Evolutionary conservation across 2,329 filamentous ascomycete species (phyloP), one percentile per base, ranked within the genome.

Genomic region (Talaromyces albobiverticillius): DNA sequence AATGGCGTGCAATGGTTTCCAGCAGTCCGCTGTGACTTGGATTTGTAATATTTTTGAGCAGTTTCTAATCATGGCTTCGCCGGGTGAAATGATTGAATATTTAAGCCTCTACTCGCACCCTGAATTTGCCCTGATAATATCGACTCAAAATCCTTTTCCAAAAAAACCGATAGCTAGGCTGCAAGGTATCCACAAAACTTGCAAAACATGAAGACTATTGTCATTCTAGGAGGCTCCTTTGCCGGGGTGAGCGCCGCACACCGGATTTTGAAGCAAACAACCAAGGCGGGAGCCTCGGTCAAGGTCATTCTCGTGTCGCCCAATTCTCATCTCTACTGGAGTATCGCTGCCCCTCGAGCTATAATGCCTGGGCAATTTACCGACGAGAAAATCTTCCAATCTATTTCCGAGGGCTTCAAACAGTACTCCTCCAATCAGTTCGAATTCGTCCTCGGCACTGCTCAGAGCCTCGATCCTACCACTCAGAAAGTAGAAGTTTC

Each of bases 261-360:
- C 41, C 46, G 53, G 16, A 50, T 54, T 25, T 8, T 54, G 31
- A 54, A 54, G 16, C 53, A 54, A 41, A 31, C 46, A 10, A 31
- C 53, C 13, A 54, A 54, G 26, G 40, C 31, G 8, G 41, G 41
- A 5, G 14, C 25, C 5, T 36, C 40, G 10, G 40, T 51, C 23
- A 54, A 54, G 46, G 18, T 54, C 18, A 41, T 54, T 16, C 23
- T 54, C 14, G 46, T 54, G 4, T 50, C 53, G 3, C 53, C 53
- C 31, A 54, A 54, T 18, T 42, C 53, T 3, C 53, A 54, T 31
- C 14, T 54, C 2, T 54, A 54, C 18, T 54, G 53, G 53, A 51
- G 43, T 20, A 22, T 54, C 16, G 53, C 53, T 10, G 13, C 46
- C 20, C 52, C 53, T 32, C 46, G 53, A n/a, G 53, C 53, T 16